Evolutionary conservation across 768 basidiomycete species (phyloP).

Genomic region (Lentinula guzmanii): DNA sequence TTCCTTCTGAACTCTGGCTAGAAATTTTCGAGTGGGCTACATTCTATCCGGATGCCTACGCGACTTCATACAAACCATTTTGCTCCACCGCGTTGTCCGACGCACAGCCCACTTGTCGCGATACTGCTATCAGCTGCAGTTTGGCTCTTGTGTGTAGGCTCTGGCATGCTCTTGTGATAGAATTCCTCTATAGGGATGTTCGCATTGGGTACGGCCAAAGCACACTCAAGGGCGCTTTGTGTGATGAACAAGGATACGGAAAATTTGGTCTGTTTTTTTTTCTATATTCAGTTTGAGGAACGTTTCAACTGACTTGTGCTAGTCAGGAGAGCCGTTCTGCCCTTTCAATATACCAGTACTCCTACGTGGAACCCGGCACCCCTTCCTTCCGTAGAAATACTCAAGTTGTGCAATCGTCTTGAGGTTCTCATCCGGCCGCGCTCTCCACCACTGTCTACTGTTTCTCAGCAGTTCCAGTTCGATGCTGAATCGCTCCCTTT

Average conservation of each 20-base stretch:
- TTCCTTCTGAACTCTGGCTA: conserved; percentile 54
- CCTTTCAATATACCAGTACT: conserved; percentile 48
- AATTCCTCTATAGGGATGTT: conserved; percentile 50
- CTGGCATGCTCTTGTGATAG: conserved; percentile 45
- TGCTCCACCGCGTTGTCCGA: conserved; percentile 19
- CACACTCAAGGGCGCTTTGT: conserved; percentile 26
- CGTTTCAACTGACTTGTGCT: conserved; percentile 9
- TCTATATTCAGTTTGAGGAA: background rate
- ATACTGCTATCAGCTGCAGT: conserved; percentile 27
- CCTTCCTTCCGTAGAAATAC: conserved; percentile 37
- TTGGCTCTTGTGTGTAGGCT: conserved; percentile 51
- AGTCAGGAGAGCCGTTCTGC: conserved; percentile 55
- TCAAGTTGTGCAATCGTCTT: conserved; percentile 41
- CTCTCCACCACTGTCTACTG: conserved; percentile 14
- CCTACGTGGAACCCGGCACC: conserved; percentile 17
- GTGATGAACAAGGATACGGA: conserved; percentile 20
- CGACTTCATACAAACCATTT: conserved; percentile 41
- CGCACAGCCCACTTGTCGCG: conserved; percentile 18
- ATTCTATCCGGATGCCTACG: conserved; percentile 18
- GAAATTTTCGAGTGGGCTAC: conserved; percentile 43
- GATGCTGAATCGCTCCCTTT: conserved; percentile 41
- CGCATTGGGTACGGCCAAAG: conserved; percentile 26
- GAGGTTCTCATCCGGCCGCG: conserved; percentile 51
- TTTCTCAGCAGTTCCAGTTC: conserved; percentile 42
- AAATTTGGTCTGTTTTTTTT: conserved; percentile 9